These are phyloP conservation scores for Rhynchosporium agropyri DNA, from an alignment of 2,329 filamentous ascomycete species.

Conservation along the genomic window DNA sequence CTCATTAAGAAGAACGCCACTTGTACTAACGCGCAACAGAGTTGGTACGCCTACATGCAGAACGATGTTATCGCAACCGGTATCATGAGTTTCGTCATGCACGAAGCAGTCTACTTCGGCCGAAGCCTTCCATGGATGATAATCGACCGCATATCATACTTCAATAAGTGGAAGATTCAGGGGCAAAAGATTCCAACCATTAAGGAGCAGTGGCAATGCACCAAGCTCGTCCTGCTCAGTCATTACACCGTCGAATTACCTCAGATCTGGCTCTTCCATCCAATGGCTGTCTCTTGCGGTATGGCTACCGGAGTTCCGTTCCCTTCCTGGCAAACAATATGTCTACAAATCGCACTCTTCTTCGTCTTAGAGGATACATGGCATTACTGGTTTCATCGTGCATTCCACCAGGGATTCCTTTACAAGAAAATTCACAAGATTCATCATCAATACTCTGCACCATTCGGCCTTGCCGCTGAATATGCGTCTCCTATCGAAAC, in stretches of 20 bases:
- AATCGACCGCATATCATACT: constrained; percentile 82
- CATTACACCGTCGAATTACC: constrained; percentile 98
- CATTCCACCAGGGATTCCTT: constrained; percentile 89
- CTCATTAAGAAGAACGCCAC: constrained; percentile 9
- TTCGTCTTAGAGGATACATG: constrained; percentile 96
- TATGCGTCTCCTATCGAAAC: constrained; percentile 98
- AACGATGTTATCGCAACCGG: constrained; percentile 96
- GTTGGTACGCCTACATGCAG: constrained; percentile 98
- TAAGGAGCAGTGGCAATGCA: constrained; percentile 93
- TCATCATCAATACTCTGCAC: constrained; percentile 97
- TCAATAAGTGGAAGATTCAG: constrained; percentile 95
- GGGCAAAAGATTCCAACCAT: constrained; percentile 83
- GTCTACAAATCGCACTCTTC: constrained; percentile 87
- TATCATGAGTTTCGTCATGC: constrained; percentile 95
- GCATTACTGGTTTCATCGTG: constrained; percentile 97
- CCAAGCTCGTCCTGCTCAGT: constrained; percentile 85
- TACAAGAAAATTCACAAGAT: constrained; percentile 99
- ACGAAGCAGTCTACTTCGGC: constrained; percentile 94
- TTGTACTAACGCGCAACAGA: constrained; percentile 46
- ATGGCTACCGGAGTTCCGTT: constrained; percentile 89
- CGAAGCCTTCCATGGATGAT: constrained; percentile 87
- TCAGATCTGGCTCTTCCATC: constrained; percentile 99
- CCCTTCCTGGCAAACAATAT: constrained; percentile 82
- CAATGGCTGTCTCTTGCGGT: constrained; percentile 89
- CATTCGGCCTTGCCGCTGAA: constrained; percentile 94